These are phyloP conservation scores for Stereum hirsutum DNA, from an alignment of 1,284 basidiomycete species.

Conservation along the genomic window DNA sequence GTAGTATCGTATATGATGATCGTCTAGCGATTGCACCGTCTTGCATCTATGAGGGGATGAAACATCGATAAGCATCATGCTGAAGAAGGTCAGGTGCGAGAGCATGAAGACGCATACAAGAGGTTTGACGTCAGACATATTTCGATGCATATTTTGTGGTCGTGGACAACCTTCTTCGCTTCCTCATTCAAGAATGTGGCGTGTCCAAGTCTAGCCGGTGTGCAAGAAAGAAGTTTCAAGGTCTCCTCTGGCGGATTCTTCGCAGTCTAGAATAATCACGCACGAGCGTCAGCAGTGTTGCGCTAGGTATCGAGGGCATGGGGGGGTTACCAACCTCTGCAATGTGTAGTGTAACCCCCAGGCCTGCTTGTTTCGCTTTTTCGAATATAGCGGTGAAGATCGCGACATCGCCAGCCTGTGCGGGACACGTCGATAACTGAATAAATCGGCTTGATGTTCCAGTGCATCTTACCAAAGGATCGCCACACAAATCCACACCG, in stretches of 20 bases:
- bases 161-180: slow-evolving; percentile 46
- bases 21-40: slow-evolving; percentile 53
- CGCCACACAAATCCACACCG: slow-evolving; percentile 75
- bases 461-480: slow-evolving; percentile 54
- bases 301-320: neutral
- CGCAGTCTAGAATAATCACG: slow-evolving; percentile 34
- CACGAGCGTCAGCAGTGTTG: too few relatives aligned
- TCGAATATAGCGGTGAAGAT: slow-evolving; percentile 43
- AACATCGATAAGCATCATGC: neutral
- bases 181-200: slow-evolving; percentile 70
- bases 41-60: slow-evolving; percentile 42
- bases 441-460: slow-evolving; percentile 9
- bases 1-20: slow-evolving; percentile 66
- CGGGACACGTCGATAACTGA: neutral
- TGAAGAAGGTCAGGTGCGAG: neutral
- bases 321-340: slow-evolving; percentile 49
- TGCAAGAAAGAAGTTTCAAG: slow-evolving; percentile 49
- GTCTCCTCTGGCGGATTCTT: slow-evolving; percentile 51
- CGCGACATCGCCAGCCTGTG: slow-evolving; percentile 44
- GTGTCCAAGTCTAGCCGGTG: slow-evolving; percentile 68
- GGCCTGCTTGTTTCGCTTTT: slow-evolving; percentile 44
- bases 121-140: slow-evolving; percentile 80
- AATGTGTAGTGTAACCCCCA: slow-evolving; percentile 70
- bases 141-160: slow-evolving; percentile 60
- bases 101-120: slow-evolving; percentile 51